Conservation (phyloP, 2,329 filamentous ascomycete species). For the Stemphylium beticola region DNA sequence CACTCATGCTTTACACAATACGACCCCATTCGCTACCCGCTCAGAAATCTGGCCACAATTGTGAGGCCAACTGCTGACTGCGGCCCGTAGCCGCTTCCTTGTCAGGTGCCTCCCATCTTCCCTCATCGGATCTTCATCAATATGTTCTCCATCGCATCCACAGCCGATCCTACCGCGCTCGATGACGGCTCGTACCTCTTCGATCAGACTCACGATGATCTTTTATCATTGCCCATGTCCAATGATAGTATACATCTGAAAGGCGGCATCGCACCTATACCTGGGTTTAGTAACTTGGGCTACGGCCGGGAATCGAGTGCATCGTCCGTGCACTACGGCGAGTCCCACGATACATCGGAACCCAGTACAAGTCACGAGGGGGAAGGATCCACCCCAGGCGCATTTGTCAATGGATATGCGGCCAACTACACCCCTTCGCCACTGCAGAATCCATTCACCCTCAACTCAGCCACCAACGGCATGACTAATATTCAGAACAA, state of each 20-base stretch:
- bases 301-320: slow-evolving; percentile 48
- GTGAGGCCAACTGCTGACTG: slow-evolving; percentile 28
- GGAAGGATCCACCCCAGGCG: slow-evolving; percentile 40
- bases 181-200: slow-evolving; percentile 46
- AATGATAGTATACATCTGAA: slow-evolving; percentile 45
- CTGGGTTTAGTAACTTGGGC: slow-evolving; percentile 45
- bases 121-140: slow-evolving; percentile 24
- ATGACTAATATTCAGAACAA: slow-evolving; percentile 15
- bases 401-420: slow-evolving; percentile 35
- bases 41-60: slow-evolving; percentile 20
- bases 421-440: slow-evolving; percentile 38
- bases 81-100: slow-evolving; percentile 27
- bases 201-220: slow-evolving; percentile 37
- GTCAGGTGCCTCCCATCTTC: slow-evolving; percentile 39
- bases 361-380: slow-evolving; percentile 41
- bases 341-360: slow-evolving; percentile 47
- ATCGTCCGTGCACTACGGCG: slow-evolving; percentile 49
- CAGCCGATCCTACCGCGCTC: slow-evolving; percentile 41
- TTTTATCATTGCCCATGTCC: slow-evolving; percentile 42
- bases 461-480: slow-evolving; percentile 27
- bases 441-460: slow-evolving; percentile 35
- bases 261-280: slow-evolving; percentile 36
- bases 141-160: slow-evolving; percentile 46
- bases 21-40: slow-evolving; percentile 17
- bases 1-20: slow-evolving; percentile 29